phyloP scores from a whole-genome alignment of 768 basidiomycete genomes.

The Rhizopogon roseolus region DNA sequence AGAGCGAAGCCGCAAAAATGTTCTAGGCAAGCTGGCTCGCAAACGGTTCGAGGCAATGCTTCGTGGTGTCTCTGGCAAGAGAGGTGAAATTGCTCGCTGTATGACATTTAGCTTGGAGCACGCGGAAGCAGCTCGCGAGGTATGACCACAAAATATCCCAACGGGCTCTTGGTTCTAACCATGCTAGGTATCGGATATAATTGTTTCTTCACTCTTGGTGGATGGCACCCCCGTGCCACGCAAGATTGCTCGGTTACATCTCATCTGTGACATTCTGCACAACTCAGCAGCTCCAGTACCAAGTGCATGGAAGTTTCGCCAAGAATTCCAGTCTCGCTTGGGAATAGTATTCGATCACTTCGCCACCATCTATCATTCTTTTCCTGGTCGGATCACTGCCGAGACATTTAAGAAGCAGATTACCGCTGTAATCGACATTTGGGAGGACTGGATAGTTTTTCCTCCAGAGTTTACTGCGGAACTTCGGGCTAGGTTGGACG shows the following conservation, averaged over 20 bases:
- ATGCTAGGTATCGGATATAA: constrained; percentile 79
- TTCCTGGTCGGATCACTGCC: constrained; percentile 93
- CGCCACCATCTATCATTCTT: constrained; percentile 89
- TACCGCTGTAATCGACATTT: constrained; percentile 83
- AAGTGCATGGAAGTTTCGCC: constrained; percentile 96
- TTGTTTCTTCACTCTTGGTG: constrained; percentile 82
- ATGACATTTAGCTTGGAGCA: constrained; percentile 98
- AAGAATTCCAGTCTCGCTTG: constrained; percentile 87
- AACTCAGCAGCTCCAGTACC: constrained; percentile 93
- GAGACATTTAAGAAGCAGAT: constrained; percentile 96
- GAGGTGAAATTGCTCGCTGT: constrained; percentile 88
- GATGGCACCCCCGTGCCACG: constrained; percentile 96
- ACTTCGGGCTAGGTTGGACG: constrained; percentile 72
- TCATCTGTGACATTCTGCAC: constrained; percentile 97
- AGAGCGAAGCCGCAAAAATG: constrained; percentile 73
- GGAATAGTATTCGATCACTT: constrained; percentile 97
- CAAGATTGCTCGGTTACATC: constrained; percentile 90
- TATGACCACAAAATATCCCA: constrained; percentile 24
- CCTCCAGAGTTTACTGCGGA: constrained; percentile 78
- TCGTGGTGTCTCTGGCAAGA: constrained; percentile 75
- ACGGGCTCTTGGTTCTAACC: constrained; percentile 1
- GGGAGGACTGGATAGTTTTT: constrained; percentile 99
- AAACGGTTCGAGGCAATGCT: constrained; percentile 89
- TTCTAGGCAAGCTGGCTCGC: constrained; percentile 74
- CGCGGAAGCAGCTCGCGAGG: constrained; percentile 93